phyloP scores from a whole-genome alignment of 2,329 filamentous ascomycete species.

The Exophiala calicioides region DNA sequence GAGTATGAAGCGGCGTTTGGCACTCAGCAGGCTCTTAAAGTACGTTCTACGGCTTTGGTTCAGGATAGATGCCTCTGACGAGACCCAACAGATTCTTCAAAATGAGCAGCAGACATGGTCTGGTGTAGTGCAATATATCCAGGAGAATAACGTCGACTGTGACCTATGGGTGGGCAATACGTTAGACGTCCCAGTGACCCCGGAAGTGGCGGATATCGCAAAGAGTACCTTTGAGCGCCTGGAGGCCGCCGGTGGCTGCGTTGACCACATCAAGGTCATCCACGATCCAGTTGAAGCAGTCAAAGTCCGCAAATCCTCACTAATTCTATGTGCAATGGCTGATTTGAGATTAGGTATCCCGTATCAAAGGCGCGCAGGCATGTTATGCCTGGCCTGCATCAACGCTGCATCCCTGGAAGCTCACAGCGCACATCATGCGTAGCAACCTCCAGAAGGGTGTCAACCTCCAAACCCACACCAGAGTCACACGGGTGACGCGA shows the following conservation, averaged over 20 bases:
- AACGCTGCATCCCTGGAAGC: constrained; percentile 5
- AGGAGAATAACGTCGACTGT: constrained; percentile 5
- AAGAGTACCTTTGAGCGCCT: constrained; percentile 1
- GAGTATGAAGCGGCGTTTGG: constrained; percentile 2
- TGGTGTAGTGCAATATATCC: constrained; percentile 2
- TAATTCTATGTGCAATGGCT: background rate
- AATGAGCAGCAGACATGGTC: constrained; percentile 9
- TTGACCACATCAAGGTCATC: constrained; percentile 9
- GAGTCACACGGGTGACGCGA: background rate
- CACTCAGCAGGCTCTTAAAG: constrained; percentile 5
- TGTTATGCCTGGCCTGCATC: constrained; percentile 10
- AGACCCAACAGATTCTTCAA: constrained; percentile 1
- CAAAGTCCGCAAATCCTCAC: background rate
- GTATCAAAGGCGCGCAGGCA: constrained; percentile 2
- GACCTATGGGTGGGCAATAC: constrained; percentile 8
- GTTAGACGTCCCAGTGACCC: constrained; percentile 2
- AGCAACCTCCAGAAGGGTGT: constrained; percentile 5
- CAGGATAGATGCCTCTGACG: background rate
- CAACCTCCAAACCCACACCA: constrained; percentile 7
- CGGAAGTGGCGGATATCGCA: background rate
- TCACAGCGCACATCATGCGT: constrained; percentile 4
- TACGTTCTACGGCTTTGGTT: background rate
- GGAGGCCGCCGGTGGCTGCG: constrained; percentile 3
- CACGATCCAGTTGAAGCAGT: constrained; percentile 1
- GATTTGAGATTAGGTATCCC: background rate